A percentile compares a stretch with the other conserved stretches of the same genome.
Conservation (phyloP, 257 asterid genomes). For the Ajuga chamaepitys region DNA sequence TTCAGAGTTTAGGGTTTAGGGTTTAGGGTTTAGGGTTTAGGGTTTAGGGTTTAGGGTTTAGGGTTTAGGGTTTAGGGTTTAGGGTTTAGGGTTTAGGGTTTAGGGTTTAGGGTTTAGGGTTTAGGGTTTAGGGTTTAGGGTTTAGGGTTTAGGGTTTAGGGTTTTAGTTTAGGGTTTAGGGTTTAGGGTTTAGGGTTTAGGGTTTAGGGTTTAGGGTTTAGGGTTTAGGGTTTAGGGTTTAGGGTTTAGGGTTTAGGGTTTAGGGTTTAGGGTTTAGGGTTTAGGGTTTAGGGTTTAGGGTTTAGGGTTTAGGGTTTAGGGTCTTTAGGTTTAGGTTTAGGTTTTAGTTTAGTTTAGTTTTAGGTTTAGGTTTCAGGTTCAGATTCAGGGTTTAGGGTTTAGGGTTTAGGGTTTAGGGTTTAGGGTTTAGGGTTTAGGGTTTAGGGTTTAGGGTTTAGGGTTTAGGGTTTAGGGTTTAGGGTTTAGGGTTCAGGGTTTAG, state of each 20-base stretch:
- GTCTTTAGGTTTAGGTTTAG: not conserved
- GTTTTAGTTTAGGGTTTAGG: too few relatives aligned
- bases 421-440: not conserved
- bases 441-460: constrained; percentile 11
- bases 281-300: not conserved
- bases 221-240: not conserved
- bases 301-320: not conserved
- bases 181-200: too few relatives aligned
- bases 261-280: not conserved
- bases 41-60: not conserved
- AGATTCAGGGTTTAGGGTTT: not conserved
- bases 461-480: constrained; percentile 3
- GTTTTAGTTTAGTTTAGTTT: too few relatives aligned
- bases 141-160: too few relatives aligned
- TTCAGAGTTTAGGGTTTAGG: too few relatives aligned
- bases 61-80: not conserved
- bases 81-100: too few relatives aligned
- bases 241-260: not conserved
- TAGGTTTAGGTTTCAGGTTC: too few relatives aligned
- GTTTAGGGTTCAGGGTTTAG: not conserved
- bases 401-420: not conserved
- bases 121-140: too few relatives aligned
- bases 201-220: too few relatives aligned
- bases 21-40: too few relatives aligned
- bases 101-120: too few relatives aligned